Percentiles rank a stretch among this genome's conserved stretches.
Conservation (phyloP, 1,284 basidiomycete species). For the Ceratobasidium sp. region DNA sequence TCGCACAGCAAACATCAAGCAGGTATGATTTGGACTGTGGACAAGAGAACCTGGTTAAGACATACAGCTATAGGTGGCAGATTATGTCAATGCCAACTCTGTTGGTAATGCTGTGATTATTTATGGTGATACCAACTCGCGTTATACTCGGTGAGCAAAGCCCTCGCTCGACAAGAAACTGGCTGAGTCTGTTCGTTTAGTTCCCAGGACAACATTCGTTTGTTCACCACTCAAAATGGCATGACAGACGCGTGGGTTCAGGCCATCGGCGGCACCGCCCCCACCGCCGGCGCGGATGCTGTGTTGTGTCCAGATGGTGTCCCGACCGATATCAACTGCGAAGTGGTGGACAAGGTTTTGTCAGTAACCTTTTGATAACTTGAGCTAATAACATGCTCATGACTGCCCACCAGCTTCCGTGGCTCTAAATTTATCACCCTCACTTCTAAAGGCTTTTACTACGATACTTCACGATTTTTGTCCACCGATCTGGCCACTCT, state of each 20-base stretch:
- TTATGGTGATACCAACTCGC: constrained; percentile 54
- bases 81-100: constrained; percentile 50
- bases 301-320: constrained; percentile 50
- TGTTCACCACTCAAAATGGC: constrained; percentile 25
- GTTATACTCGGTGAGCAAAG: constrained; percentile 48
- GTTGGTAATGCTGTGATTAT: constrained; percentile 51
- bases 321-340: constrained; percentile 48
- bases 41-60: neutral
- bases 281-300: constrained; percentile 46
- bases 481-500: constrained; percentile 48
- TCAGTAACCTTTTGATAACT: neutral
- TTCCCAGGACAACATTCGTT: constrained; percentile 23
- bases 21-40: constrained; percentile 40
- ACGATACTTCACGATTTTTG: constrained; percentile 51
- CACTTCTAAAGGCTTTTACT: constrained; percentile 47
- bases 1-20: constrained; percentile 50
- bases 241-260: constrained; percentile 42
- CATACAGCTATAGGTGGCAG: constrained; percentile 41
- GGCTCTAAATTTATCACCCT: constrained; percentile 47
- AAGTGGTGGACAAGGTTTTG: constrained; percentile 54
- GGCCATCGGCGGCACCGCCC: constrained; percentile 46
- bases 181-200: neutral
- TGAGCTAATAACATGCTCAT: neutral
- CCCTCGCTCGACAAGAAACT: too few species aligned
- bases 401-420: constrained; percentile 42